A percentile compares a stretch with the other conserved stretches of the same genome.
phyloP scores from a whole-genome alignment of 768 basidiomycete species.

The Naganishia onofrii region DNA sequence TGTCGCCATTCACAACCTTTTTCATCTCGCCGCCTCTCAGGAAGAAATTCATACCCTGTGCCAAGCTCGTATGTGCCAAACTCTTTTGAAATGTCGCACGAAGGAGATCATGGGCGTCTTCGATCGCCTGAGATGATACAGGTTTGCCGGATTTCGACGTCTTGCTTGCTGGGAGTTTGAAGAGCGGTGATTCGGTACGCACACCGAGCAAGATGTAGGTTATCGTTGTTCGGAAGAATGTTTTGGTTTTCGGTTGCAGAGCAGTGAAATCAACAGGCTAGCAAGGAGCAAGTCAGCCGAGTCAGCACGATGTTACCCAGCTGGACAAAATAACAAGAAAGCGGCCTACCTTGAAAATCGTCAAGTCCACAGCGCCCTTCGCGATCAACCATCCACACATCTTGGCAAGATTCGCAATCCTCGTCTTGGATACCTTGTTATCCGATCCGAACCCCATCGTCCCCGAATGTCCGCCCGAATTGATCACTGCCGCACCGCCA shows the following conservation, averaged over 20 bases:
- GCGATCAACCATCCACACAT: constrained; percentile 92
- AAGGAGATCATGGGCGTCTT: constrained; percentile 11
- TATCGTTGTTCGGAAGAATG: constrained; percentile 72
- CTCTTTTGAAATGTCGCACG: constrained; percentile 18
- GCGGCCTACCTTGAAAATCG: constrained; percentile 72
- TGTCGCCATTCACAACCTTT: constrained; percentile 21
- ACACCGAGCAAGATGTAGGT: constrained; percentile 68
- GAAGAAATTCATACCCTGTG: constrained; percentile 19
- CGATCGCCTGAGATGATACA: constrained; percentile 12
- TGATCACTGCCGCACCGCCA: constrained; percentile 61
- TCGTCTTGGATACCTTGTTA: constrained; percentile 55
- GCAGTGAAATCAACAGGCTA: constrained; percentile 84
- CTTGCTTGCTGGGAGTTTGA: constrained; percentile 47
- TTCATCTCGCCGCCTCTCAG: constrained; percentile 14
- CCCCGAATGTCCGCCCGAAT: constrained; percentile 54
- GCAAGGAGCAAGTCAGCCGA: not conserved
- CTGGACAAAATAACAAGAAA: not conserved
- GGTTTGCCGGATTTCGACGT: constrained; percentile 13
- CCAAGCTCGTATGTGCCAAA: constrained; percentile 19
- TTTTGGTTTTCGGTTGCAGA: constrained; percentile 63
- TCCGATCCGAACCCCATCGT: constrained; percentile 34
- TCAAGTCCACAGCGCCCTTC: constrained; percentile 70
- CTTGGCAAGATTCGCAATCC: constrained; percentile 70
- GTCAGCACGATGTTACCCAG: not conserved
- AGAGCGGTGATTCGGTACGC: constrained; percentile 69